phyloP scores from a whole-genome alignment of 371 early-diverging fungal genomes.

The Coemansia sp. region DNA sequence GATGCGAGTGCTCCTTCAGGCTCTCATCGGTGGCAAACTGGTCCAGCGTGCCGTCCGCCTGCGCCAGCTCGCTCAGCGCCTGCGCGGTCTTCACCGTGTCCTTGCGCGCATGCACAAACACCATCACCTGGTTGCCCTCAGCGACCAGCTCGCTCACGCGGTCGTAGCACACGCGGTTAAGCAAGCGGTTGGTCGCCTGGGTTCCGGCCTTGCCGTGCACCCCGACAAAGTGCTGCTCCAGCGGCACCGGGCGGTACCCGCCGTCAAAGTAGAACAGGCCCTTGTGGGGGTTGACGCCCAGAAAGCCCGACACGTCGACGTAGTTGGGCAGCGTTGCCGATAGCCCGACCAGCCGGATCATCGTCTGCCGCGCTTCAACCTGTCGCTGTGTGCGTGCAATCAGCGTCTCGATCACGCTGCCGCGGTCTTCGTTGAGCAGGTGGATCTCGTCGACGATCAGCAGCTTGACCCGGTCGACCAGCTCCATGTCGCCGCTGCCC shows the following conservation, averaged over 20 bases:
- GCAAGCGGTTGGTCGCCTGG: constrained; percentile 59
- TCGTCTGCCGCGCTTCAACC: constrained; percentile 86
- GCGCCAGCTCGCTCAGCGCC: constrained; percentile 74
- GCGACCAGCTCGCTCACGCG: constrained; percentile 73
- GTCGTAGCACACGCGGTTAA: constrained; percentile 86
- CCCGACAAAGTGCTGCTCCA: constrained; percentile 93
- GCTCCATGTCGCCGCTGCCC: constrained; percentile 85
- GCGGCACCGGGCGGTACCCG: constrained; percentile 92
- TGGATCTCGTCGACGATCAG: constrained; percentile 99
- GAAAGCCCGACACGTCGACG: constrained; percentile 93
- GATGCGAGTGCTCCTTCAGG: constrained; percentile 38
- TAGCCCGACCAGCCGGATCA: constrained; percentile 97
- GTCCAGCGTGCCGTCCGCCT: constrained; percentile 54
- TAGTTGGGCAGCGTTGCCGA: constrained; percentile 99
- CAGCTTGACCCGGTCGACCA: constrained; percentile 85
- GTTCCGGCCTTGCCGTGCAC: constrained; percentile 87
- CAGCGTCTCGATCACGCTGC: constrained; percentile 96
- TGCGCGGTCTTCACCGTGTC: constrained; percentile 94
- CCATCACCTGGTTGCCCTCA: constrained; percentile 95
- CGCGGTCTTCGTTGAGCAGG: constrained; percentile 97
- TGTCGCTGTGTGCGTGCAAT: constrained; percentile 94
- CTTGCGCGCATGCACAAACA: constrained; percentile 97
- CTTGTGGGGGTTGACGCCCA: constrained; percentile 88
- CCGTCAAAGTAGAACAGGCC: constrained; percentile 96
- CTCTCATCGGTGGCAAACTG: constrained; percentile 30